Evolutionary conservation across 257 asterid species (phyloP), one percentile per base, ranked within the genome.

Genomic region (Solanum clarkiae): DNA sequence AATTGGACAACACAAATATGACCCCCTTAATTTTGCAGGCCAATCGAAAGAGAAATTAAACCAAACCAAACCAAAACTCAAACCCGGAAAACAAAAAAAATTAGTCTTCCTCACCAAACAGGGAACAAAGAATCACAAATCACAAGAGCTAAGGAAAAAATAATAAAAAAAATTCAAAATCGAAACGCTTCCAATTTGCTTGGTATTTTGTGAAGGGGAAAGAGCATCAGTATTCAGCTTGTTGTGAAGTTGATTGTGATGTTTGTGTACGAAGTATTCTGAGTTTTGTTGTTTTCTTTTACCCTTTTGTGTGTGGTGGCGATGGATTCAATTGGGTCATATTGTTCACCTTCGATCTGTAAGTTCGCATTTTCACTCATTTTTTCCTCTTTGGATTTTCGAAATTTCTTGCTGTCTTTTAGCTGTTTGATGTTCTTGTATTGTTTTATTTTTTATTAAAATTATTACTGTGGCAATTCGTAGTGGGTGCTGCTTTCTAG

Each of bases 321-420:
- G 18, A 84, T 84, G 86, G 80, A 66, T 32, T 53, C 40, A 54
- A 69, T 53, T 69, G 65, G 70, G 86, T 84, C 69, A 9, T 7
- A 54, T 84, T 55, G 55, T 74, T 84, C 57, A 51, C 22, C 24
- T 51, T 68, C 80, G 86, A 84, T 84, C 86, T 69, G 81, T 84
- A 36, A 84, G 86, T 84, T 69, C 29, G n/a, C 45, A 84, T 69
- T 69, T 69, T 84, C 70, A 57, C 80, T 51, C 44, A 0, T 42
- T 65, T 69, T 57, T 57, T 84, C 55, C 56, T 84, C 10, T 69
- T 82, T 62, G n/a, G 47, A 12, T 82, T 82, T 60, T 42, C 15
- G 22, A 53, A 81, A 7, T 60, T 81, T 81, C 44, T 60, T 81
- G 51, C 75, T 53, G 69, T 42, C 29, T 8, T 62, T n/a, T 24